phyloP scores from a whole-genome alignment of 306 rosid species.

The Prunus armeniaca region DNA sequence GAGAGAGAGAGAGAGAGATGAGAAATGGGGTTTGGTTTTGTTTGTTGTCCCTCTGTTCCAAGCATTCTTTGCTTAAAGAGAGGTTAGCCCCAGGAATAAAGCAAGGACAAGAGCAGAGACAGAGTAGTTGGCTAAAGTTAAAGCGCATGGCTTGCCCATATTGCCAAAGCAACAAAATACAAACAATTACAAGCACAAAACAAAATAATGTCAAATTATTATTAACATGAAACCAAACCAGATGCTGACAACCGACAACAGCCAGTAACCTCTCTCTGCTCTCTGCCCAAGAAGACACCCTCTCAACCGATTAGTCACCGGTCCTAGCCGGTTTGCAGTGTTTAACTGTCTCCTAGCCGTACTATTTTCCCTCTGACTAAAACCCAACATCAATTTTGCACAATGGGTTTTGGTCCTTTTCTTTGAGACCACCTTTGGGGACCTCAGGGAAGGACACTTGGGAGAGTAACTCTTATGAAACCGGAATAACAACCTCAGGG shows the following conservation, averaged over 20 bases:
- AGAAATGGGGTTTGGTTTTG: conserved; percentile 34
- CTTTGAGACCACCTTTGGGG: no score
- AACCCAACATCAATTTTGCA: neutral
- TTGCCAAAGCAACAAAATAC: conserved; percentile 28
- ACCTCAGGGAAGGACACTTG: no score
- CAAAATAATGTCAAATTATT: no score
- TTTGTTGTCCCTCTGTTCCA: conserved; percentile 59
- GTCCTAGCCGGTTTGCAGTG: conserved; percentile 47
- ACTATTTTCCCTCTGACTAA: conserved; percentile 24
- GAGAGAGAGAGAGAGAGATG: conserved; percentile 18
- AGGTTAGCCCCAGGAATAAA: conserved; percentile 79
- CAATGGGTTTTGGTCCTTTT: neutral
- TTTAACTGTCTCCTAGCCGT: conserved; percentile 28
- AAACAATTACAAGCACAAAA: neutral
- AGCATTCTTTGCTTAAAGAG: conserved; percentile 92
- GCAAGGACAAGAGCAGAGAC: conserved; percentile 37
- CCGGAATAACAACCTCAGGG: no score
- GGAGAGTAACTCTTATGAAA: no score
- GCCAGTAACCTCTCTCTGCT: conserved; percentile 23
- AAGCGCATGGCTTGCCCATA: conserved; percentile 40
- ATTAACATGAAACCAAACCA: neutral
- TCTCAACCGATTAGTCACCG: conserved; percentile 47
- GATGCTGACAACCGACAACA: conserved; percentile 46
- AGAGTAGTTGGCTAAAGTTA: conserved; percentile 49
- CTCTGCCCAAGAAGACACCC: conserved; percentile 24